Evolutionary conservation across 2,329 filamentous ascomycete genomes (phyloP), one percentile per base, ranked within the genome.

Genomic region (Diaporthe citrichinensis): DNA sequence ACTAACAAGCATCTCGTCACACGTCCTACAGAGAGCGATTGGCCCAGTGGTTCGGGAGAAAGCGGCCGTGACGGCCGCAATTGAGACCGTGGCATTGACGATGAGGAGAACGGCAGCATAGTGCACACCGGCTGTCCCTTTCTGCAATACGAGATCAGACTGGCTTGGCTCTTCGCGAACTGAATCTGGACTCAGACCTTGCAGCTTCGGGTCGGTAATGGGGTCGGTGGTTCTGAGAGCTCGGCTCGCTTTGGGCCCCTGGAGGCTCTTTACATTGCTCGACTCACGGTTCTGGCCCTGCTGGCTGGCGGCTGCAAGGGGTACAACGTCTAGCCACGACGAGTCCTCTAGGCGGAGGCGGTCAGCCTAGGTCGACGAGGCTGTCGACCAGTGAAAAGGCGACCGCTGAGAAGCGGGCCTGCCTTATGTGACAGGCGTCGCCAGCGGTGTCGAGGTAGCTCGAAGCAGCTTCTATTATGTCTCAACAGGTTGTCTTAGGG

Each of bases 401-500:
- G 12, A 53, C 34, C n/a, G 10, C 34, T 55, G 62, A 41, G 51
- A 34, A 55, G 34, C 65, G 6, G 49, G 25, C 41, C 36, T 39
- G 46, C 49, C 9, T 53, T 39, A 20, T 41, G 61, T 65, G 65
- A 39, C n/a, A n/a, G 65, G 46, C 34, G 36, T 39, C n/a, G 36
- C 14, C 46, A 39, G n/a, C 34, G 65, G 65, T 55, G 65, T 68
- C 34, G 46, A 55, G 65, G 17, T 55, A 51, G 23, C n/a, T 25
- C 65, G 34, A 41, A 55, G 49, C 65, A 69, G 15, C 46, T 31
- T 55, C 46, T 41, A 12, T 15, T 39, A 39, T 69, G 65, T 69
- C 65, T 69, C 65, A 69, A 69, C n/a, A 7, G 34, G 41, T 20
- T 55, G 65, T 69, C 25, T 34, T 34, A 34, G n/a, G 34, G 36